Percentiles rank a stretch among this genome's conserved stretches.
Conservation (phyloP, 139 green algal genomes). For the Pleodorina starrii region DNA sequence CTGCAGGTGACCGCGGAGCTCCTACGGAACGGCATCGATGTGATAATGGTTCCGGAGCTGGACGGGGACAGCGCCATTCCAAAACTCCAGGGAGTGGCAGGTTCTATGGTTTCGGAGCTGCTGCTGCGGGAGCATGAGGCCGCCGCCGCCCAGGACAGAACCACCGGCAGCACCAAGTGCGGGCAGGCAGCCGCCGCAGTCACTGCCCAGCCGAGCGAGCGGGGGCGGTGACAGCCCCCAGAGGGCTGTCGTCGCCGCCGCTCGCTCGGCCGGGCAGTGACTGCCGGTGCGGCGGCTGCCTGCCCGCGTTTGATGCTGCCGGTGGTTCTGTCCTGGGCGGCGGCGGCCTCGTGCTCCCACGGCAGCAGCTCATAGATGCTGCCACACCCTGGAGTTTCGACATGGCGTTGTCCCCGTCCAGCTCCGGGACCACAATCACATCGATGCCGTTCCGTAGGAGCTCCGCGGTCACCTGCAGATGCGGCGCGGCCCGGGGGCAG, state of each 20-base stretch:
- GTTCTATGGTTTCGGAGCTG: background rate
- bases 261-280: no score
- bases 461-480: background rate
- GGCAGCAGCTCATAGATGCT: background rate
- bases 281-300: no score
- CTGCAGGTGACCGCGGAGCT: background rate
- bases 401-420: background rate
- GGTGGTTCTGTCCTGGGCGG: background rate
- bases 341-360: background rate
- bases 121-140: background rate
- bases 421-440: slow-evolving; percentile 10
- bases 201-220: background rate
- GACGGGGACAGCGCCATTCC: background rate
- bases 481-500: no score
- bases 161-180: background rate
- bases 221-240: background rate
- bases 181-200: background rate
- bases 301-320: background rate
- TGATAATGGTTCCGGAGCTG: slow-evolving; percentile 14
- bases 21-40: background rate
- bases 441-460: background rate
- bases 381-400: background rate
- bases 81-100: background rate
- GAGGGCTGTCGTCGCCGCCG: no score
- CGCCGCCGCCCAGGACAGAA: background rate